Base-by-base conservation (phyloP, 495 filamentous ascomycete species). In the Penicillium daleae region DNA sequence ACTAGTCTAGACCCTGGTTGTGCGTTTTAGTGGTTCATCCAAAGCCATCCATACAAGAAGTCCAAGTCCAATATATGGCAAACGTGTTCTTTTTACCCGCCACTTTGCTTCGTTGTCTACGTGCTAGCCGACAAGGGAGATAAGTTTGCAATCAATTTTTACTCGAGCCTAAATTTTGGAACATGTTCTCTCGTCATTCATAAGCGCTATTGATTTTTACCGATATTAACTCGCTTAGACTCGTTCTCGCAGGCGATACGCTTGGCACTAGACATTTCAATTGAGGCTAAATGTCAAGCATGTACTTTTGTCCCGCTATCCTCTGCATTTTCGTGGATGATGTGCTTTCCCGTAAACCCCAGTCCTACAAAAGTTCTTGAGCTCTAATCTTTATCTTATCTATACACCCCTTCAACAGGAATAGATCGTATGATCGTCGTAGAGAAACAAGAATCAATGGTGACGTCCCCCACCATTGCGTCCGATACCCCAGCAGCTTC, bases 251-350 rank as follows among this genome's bases (percentile, higher is more conserved):
- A 24, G 7, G 19, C 19, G n/a, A 46, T 15, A 46, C 22, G 19
- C 42, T 46, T 46, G 42, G 42, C 42, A 46, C 19, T 21, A 15
- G 22, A 4, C 42, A 24, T 21, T 46, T 24, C 42, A 46, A 24
- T 46, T 46, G 42, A 46, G 42, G 42, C 42, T 46, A 46, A 46
- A 31, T 46, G 13, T 17, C 39, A 32, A 32, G 22, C 39, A 57
- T 26, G 55, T 57, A 44, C 55, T 32, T 57, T 57, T 57, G 55
- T 46, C 55, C 15, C 22, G 54, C 33, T 27, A 13, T 42, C 50
- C 12, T 21, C 24, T 54, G 29, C 51, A 54, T 13, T 54, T n/a
- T 26, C n/a, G 10, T 29, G 29, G 10, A 33, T 8, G 17, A 10
- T 2, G 42, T 46, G 9, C 12, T 10, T 4, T 15, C 35, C 35